These are phyloP conservation scores for Blastomyces parvus DNA, from an alignment of 2,329 filamentous ascomycete species.

Conservation along the genomic window DNA sequence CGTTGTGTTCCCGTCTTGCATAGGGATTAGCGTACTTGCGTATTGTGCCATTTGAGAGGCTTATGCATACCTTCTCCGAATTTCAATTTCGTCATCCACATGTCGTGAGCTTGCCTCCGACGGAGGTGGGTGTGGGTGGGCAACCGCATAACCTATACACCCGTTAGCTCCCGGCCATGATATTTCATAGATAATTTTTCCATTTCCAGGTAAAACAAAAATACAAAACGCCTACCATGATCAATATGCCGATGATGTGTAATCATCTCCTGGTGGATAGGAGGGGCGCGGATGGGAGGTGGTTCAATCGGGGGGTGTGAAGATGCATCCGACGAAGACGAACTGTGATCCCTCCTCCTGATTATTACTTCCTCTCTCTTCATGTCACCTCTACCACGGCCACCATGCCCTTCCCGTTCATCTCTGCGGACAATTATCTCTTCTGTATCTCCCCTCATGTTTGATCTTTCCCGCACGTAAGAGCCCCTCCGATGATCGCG, in stretches of 20 bases:
- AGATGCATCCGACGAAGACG: conserved; percentile 40
- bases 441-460: conserved; percentile 13
- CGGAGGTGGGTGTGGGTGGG: conserved; percentile 22
- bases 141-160: conserved; percentile 20
- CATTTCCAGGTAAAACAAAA: neutral
- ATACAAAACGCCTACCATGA: conserved; percentile 49
- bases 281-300: conserved; percentile 61
- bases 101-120: conserved; percentile 23
- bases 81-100: conserved; percentile 47
- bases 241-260: conserved; percentile 82
- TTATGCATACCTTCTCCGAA: conserved; percentile 41
- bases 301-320: conserved; percentile 48
- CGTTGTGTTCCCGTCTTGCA: conserved; percentile 35
- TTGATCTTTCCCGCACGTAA: conserved; percentile 9
- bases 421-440: conserved; percentile 22
- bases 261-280: conserved; percentile 79
- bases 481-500: conserved; percentile 9
- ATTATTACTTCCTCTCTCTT: conserved; percentile 31
- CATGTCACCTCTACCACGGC: conserved; percentile 16
- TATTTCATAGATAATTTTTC: neutral
- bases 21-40: conserved; percentile 27
- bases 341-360: conserved; percentile 23
- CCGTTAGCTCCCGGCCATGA: neutral
- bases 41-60: conserved; percentile 21
- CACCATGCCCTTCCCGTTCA: conserved; percentile 16